phyloP scores from a whole-genome alignment of 2,329 filamentous ascomycete genomes.

The Nemania sp. region DNA sequence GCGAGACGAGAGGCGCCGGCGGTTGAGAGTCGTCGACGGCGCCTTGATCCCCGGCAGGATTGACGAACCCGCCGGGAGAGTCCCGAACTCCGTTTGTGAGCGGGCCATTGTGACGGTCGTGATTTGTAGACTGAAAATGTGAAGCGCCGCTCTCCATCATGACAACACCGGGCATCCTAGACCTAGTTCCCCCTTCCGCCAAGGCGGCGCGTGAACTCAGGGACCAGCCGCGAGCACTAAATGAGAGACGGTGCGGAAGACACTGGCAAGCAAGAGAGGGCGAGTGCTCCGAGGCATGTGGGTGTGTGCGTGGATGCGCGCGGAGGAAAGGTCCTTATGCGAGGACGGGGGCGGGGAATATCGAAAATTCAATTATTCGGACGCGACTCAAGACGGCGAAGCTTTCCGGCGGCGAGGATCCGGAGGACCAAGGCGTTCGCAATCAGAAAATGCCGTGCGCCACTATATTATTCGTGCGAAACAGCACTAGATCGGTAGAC shows the following conservation, averaged over 20 bases:
- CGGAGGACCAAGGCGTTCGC: not conserved
- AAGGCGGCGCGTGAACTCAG: slow-evolving; percentile 45
- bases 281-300: slow-evolving; percentile 41
- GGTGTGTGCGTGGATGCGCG: slow-evolving; percentile 29
- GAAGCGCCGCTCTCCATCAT: slow-evolving; percentile 67
- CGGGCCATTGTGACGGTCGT: slow-evolving; percentile 65
- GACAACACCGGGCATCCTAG: slow-evolving; percentile 64
- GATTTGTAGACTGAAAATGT: slow-evolving; percentile 66
- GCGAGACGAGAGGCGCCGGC: slow-evolving; percentile 42
- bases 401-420: not conserved
- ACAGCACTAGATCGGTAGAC: not conserved
- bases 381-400: slow-evolving; percentile 24
- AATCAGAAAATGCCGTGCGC: not conserved
- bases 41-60: slow-evolving; percentile 38
- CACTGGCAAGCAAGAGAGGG: slow-evolving; percentile 17
- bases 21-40: slow-evolving; percentile 41
- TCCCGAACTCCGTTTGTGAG: slow-evolving; percentile 47
- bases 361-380: not conserved
- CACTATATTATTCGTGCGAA: not conserved
- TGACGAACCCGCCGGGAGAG: slow-evolving; percentile 41
- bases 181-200: slow-evolving; percentile 52
- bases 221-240: slow-evolving; percentile 27
- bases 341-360: slow-evolving; percentile 18
- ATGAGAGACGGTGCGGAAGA: slow-evolving; percentile 23
- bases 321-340: not conserved